Evolutionary conservation across 306 rosid species (phyloP), one percentile per base, ranked within the genome.

Genomic region (Inga oerstediana): DNA sequence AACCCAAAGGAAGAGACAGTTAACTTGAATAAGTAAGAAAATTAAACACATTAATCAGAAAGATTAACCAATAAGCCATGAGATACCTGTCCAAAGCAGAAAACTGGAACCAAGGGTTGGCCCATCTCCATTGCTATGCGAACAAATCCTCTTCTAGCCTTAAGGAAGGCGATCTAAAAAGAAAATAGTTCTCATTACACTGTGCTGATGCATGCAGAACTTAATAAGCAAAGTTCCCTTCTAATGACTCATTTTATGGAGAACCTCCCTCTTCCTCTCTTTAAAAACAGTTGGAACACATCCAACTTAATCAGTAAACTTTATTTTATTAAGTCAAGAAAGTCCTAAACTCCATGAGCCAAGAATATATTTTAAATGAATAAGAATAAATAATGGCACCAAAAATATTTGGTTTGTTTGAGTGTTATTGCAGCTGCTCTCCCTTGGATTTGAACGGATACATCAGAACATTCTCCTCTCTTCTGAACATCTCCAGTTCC

Each of bases 21-120:
- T 85, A 85, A 70, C 56, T 84, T 71, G 24, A 46, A 56, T 56
- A 76, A 17, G 59, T 35, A 73, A 82, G 56, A 27, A 81, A 79
- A 76, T 10, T 4, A 54, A 34, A 67, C 19, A 37, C 44, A 59
- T 24, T 70, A 68, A 77, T 17, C 66, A 74, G 71, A 22, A 71
- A 75, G 54, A 64, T 67, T 75, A 74, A 52, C 37, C 19, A n/a
- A 64, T 19, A 56, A 44, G 3, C 43, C 13, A 76, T 62, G 45
- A 72, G 66, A 44, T 86, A 95, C 99, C 97, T 95, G 98, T 51
- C 99, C 99, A 70, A 93, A 95, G 88, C 98, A 92, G 88, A 93
- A 95, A 86, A 90, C 90, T 43, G 99, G 99, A 88, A 95, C 99
- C 84, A 93, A 78, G 52, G 99, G 96, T n/a, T 24, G 70, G 43